A percentile compares a stretch with the other conserved stretches of the same genome.
Evolutionary conservation across 2,329 filamentous ascomycete genomes (phyloP).

Genomic region (Penicillium sp.): DNA sequence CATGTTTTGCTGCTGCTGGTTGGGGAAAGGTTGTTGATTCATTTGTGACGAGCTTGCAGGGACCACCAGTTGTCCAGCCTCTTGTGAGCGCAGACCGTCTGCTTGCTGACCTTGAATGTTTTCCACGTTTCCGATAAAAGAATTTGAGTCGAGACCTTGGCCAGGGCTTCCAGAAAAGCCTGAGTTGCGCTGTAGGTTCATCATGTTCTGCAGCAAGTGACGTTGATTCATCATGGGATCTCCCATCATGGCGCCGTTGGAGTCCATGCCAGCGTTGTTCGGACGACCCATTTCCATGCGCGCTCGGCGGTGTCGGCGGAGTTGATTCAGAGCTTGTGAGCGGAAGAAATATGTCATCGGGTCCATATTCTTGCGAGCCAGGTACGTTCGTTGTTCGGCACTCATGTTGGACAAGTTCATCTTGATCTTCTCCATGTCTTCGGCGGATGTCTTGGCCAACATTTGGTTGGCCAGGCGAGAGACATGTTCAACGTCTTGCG

Average conservation of each 20-base stretch:
- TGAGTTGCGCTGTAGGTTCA: constrained; percentile 41
- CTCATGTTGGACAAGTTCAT: constrained; percentile 48
- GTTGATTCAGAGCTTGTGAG: constrained; percentile 46
- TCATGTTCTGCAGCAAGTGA: constrained; percentile 43
- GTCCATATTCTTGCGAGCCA: constrained; percentile 48
- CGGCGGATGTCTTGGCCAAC: constrained; percentile 44
- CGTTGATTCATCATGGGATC: constrained; percentile 41
- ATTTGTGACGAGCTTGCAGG: constrained; percentile 61
- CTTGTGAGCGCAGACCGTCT: constrained; percentile 60
- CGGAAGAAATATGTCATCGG: constrained; percentile 54
- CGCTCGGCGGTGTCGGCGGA: constrained; percentile 37
- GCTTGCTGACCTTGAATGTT: constrained; percentile 61
- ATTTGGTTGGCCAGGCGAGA: constrained; percentile 49
- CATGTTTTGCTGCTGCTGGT: constrained; percentile 45
- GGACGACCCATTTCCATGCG: constrained; percentile 34
- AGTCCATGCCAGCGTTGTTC: constrained; percentile 30
- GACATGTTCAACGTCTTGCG: constrained; percentile 47
- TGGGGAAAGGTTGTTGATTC: constrained; percentile 41
- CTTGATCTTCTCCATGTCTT: constrained; percentile 50
- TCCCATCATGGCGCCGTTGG: constrained; percentile 34
- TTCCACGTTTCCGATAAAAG: constrained; percentile 49
- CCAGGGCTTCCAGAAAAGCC: constrained; percentile 34
- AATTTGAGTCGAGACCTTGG: constrained; percentile 34
- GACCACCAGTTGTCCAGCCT: constrained; percentile 63
- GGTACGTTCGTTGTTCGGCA: constrained; percentile 48